Evolutionary conservation across 805 yeast genomes (phyloP).

Genomic region (Teunomyces barrocoloradensis): DNA sequence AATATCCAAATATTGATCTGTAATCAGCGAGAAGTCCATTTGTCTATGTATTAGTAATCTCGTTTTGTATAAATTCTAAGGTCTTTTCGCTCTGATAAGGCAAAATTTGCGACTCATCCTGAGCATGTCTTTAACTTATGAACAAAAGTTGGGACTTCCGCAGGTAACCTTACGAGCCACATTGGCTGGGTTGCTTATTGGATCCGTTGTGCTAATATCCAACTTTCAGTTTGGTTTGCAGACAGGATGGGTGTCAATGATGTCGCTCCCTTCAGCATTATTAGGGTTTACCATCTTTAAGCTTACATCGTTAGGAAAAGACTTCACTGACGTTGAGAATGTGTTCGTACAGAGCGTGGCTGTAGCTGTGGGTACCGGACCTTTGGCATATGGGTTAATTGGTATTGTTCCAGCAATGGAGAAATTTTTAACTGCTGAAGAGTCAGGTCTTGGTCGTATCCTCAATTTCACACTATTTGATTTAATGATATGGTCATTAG

Average conservation of each 20-base stretch:
- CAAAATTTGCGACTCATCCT: neutral
- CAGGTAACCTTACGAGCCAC: slow-evolving; percentile 77
- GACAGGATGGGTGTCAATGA: slow-evolving; percentile 99
- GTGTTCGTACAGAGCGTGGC: slow-evolving; percentile 90
- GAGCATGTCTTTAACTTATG: slow-evolving; percentile 7
- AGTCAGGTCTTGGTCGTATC: slow-evolving; percentile 57
- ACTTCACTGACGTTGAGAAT: slow-evolving; percentile 82
- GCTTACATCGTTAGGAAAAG: slow-evolving; percentile 44
- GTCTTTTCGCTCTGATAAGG: neutral
- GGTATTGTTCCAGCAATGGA: slow-evolving; percentile 97
- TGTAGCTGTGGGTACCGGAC: slow-evolving; percentile 97
- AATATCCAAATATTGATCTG: neutral
- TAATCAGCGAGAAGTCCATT: neutral
- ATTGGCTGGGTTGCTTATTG: slow-evolving; percentile 75
- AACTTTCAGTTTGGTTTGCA: slow-evolving; percentile 96
- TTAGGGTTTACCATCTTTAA: slow-evolving; percentile 83
- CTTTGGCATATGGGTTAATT: slow-evolving; percentile 89
- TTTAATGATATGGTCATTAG: slow-evolving; percentile 76
- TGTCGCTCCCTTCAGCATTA: slow-evolving; percentile 92
- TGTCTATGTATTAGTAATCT: slow-evolving; percentile 1
- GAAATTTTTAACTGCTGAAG: slow-evolving; percentile 74
- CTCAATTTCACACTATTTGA: slow-evolving; percentile 44
- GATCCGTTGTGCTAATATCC: slow-evolving; percentile 80
- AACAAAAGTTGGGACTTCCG: slow-evolving; percentile 50
- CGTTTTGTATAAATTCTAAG: neutral